A percentile compares a stretch with the other conserved stretches of the same genome.
These are phyloP conservation scores for Phyllosticta paracitricarpa DNA, from an alignment of 2,329 filamentous ascomycete genomes.

Conservation along the genomic window DNA sequence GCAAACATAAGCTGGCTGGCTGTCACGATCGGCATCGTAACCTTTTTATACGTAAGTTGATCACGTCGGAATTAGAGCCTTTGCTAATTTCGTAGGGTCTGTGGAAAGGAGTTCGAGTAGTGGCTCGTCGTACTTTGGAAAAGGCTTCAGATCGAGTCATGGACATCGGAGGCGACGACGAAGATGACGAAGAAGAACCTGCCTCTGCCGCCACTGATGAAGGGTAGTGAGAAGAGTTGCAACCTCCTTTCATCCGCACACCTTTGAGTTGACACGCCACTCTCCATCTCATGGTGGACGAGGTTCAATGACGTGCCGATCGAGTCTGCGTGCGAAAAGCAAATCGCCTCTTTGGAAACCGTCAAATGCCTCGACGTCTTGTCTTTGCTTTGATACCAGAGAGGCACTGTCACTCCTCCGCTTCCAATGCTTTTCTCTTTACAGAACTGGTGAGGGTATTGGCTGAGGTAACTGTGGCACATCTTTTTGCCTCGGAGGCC, in stretches of 20 bases:
- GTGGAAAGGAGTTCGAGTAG: conserved; percentile 69
- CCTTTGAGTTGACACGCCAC: conserved; percentile 10
- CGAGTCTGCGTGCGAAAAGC: conserved; percentile 11
- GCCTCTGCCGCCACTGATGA: neutral
- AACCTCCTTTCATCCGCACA: neutral
- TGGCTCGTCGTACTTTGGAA: conserved; percentile 64
- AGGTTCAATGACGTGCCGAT: conserved; percentile 7
- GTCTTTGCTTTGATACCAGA: conserved; percentile 4
- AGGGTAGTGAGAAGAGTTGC: neutral
- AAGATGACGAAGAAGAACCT: conserved; percentile 43
- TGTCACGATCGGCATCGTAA: conserved; percentile 68
- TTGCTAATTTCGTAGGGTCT: conserved; percentile 31
- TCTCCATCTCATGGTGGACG: neutral
- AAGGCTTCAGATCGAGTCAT: conserved; percentile 69
- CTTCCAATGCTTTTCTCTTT: conserved; percentile 6
- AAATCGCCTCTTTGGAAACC: neutral
- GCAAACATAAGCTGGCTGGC: conserved; percentile 72
- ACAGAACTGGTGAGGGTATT: conserved; percentile 1
- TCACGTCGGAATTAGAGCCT: too few species aligned
- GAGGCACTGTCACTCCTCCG: conserved; percentile 6
- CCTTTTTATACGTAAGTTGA: conserved; percentile 61
- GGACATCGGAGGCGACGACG: conserved; percentile 62
- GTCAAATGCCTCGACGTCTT: conserved; percentile 8
- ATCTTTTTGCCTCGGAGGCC: neutral
- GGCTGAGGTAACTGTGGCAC: conserved; percentile 9